Evolutionary conservation across 768 basidiomycete genomes (phyloP).

Genomic region (Grammothele lineata): DNA sequence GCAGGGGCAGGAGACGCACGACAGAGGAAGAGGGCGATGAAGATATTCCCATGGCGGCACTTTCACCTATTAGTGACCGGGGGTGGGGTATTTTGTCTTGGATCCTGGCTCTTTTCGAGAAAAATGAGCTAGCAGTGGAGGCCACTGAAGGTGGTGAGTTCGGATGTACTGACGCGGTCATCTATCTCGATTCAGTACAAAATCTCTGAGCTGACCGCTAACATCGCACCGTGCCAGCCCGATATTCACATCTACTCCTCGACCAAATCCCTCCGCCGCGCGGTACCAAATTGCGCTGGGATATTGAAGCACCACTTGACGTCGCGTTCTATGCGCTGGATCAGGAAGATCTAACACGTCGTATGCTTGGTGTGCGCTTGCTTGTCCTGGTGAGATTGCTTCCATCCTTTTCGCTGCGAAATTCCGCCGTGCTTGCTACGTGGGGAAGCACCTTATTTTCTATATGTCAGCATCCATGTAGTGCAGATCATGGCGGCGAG

Average conservation of each 20-base stretch:
- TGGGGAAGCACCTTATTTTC: too few relatives aligned
- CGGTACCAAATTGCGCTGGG: slow-evolving; percentile 49
- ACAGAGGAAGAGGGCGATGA: neutral
- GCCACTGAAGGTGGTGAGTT: slow-evolving; percentile 39
- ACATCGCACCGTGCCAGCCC: slow-evolving; percentile 16
- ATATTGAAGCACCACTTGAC: slow-evolving; percentile 46
- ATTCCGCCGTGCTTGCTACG: neutral
- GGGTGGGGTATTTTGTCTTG: slow-evolving; percentile 74
- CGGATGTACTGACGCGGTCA: slow-evolving; percentile 42
- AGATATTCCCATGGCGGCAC: slow-evolving; percentile 14
- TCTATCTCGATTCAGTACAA: slow-evolving; percentile 50
- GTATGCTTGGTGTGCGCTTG: slow-evolving; percentile 24
- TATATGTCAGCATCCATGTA: too few relatives aligned
- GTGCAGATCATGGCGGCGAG: too few relatives aligned
- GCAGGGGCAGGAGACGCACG: slow-evolving; percentile 5
- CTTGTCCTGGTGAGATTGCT: slow-evolving; percentile 25
- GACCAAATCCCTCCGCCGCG: slow-evolving; percentile 54
- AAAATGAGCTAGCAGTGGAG: slow-evolving; percentile 45
- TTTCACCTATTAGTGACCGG: slow-evolving; percentile 46
- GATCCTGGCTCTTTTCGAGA: slow-evolving; percentile 64
- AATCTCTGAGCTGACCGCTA: too few relatives aligned
- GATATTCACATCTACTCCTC: neutral
- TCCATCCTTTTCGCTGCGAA: neutral
- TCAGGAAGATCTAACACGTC: slow-evolving; percentile 20
- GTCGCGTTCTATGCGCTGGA: slow-evolving; percentile 31